Percentiles rank a stretch among this genome's conserved stretches.
Evolutionary conservation across 495 filamentous ascomycete genomes (phyloP).

Genomic region (Penicillium coprophilum): DNA sequence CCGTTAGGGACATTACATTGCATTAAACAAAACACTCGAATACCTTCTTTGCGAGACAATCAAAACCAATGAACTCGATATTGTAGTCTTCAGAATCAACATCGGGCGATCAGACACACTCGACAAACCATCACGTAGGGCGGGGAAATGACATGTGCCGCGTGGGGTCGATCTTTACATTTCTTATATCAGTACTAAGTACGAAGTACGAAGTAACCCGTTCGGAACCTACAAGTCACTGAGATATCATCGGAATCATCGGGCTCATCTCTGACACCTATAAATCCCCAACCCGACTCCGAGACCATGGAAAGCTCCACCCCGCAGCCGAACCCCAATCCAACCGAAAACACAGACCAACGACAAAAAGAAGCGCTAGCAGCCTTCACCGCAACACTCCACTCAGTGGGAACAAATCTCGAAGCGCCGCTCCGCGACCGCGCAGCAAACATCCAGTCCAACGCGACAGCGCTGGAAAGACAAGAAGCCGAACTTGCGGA

Average conservation of each 20-base stretch:
- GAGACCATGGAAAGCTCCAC: not conserved
- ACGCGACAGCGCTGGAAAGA: slow-evolving; percentile 63
- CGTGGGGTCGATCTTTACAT: not conserved
- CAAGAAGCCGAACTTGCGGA: slow-evolving; percentile 71
- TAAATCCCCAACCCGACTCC: not conserved
- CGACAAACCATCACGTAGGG: not conserved
- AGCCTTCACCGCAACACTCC: slow-evolving; percentile 75
- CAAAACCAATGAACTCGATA: not conserved
- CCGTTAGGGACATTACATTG: too few relatives aligned
- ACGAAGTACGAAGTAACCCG: too few relatives aligned
- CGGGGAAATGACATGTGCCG: slow-evolving; percentile 4
- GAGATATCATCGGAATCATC: not conserved
- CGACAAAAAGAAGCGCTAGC: slow-evolving; percentile 61
- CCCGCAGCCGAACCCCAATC: not conserved
- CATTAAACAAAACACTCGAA: not conserved
- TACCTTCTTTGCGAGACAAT: not conserved
- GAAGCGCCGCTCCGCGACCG: slow-evolving; percentile 70
- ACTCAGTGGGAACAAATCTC: slow-evolving; percentile 65
- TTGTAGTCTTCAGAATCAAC: not conserved
- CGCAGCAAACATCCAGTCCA: slow-evolving; percentile 71
- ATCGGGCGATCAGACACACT: not conserved
- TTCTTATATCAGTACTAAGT: not conserved
- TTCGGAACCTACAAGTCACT: not conserved
- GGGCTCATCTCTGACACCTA: not conserved
- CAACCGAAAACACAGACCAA: slow-evolving; percentile 13